Evolutionary conservation across 768 basidiomycete genomes (phyloP).

Genomic region (Hypholoma fasciculare): DNA sequence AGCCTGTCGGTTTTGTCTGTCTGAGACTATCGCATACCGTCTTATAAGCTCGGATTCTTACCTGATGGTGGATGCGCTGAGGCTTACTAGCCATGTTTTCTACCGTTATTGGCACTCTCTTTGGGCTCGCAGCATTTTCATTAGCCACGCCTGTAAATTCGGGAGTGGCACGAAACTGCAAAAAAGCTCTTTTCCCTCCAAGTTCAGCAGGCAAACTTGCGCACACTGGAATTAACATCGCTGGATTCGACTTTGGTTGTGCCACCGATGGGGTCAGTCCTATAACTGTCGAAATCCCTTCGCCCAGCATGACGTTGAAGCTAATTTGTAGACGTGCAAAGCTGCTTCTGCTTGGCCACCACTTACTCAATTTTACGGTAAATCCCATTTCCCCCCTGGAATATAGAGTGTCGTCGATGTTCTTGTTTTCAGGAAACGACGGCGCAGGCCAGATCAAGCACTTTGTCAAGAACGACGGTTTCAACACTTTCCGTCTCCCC

Average conservation of each 20-base stretch:
- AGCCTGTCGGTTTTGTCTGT: neutral
- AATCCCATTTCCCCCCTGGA: neutral
- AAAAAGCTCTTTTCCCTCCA: conserved; percentile 15
- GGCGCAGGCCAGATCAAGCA: conserved; percentile 62
- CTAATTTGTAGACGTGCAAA: conserved; percentile 28
- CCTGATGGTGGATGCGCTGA: no score
- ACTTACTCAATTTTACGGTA: conserved; percentile 43
- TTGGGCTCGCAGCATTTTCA: neutral
- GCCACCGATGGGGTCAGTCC: conserved; percentile 36
- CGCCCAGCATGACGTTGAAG: no score
- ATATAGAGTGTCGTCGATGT: neutral
- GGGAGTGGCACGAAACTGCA: conserved; percentile 9
- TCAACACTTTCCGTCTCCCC: conserved; percentile 60
- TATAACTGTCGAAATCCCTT: neutral
- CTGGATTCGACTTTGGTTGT: conserved; percentile 58
- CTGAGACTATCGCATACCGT: neutral
- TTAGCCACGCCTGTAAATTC: conserved; percentile 1
- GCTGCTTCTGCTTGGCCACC: conserved; percentile 42
- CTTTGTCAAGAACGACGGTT: conserved; percentile 53
- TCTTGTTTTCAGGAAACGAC: conserved; percentile 30
- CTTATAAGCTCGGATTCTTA: no score
- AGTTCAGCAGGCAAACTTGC: conserved; percentile 29
- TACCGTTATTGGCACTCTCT: neutral
- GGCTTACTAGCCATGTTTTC: neutral
- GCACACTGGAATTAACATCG: conserved; percentile 51